Conservation (phyloP, 1,284 basidiomycete species). For the Ustilago trichophora region DNA sequence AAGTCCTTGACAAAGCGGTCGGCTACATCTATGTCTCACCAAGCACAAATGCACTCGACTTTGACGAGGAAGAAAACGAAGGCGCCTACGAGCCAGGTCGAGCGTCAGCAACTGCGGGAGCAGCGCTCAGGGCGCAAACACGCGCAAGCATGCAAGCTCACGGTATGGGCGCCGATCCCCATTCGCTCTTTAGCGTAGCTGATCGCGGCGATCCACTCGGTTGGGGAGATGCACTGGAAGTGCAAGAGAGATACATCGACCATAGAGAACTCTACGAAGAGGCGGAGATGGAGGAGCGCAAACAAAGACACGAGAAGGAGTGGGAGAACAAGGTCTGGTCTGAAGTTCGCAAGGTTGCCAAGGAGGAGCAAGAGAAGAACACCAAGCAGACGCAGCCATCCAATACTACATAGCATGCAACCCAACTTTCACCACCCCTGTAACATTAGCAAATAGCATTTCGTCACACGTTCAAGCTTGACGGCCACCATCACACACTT, state of each 20-base stretch:
- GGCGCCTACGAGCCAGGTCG: constrained; percentile 35
- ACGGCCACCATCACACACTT: too few relatives aligned
- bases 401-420: constrained; percentile 7
- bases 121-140: constrained; percentile 20
- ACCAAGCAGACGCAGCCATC: neutral
- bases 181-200: constrained; percentile 52
- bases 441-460: too few relatives aligned
- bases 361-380: constrained; percentile 30
- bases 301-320: constrained; percentile 35
- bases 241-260: constrained; percentile 60
- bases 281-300: constrained; percentile 28
- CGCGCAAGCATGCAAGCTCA: too few relatives aligned
- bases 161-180: constrained; percentile 42
- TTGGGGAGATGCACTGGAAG: constrained; percentile 56
- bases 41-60: constrained; percentile 2
- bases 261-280: constrained; percentile 41
- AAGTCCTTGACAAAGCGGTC: constrained; percentile 61
- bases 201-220: constrained; percentile 53
- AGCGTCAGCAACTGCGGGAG: constrained; percentile 29
- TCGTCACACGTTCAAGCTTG: too few relatives aligned
- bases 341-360: constrained; percentile 36
- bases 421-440: too few relatives aligned
- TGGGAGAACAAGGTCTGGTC: constrained; percentile 44
- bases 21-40: constrained; percentile 58
- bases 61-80: constrained; percentile 26